Conservation (phyloP, 108 stramenopile species). For the Aureococcus anophagefferens region DNA sequence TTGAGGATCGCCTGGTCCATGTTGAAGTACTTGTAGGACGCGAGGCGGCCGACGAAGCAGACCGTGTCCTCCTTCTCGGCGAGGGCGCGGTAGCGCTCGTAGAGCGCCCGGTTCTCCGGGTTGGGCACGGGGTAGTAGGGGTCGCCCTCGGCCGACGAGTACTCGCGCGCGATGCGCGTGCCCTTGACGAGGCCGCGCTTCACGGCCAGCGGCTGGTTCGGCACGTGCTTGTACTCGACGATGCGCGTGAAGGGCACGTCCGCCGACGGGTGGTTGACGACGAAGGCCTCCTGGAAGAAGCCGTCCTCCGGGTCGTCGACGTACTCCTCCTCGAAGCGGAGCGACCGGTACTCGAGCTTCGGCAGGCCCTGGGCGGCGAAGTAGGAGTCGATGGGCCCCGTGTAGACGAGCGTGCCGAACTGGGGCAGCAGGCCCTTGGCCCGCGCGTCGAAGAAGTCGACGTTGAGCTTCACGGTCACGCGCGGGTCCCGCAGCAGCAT, state of each 20-base stretch:
- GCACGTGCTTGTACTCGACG: conserved; percentile 57
- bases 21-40: conserved; percentile 80
- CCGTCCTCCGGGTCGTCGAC: conserved; percentile 24
- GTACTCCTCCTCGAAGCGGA: conserved; percentile 58
- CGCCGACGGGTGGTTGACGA: conserved; percentile 17
- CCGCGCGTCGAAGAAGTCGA: conserved; percentile 56
- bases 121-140: conserved; percentile 72
- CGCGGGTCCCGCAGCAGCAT: conserved; percentile 41
- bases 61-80: conserved; percentile 48
- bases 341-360: conserved; percentile 65
- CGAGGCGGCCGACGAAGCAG: conserved; percentile 69
- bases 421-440: conserved; percentile 10
- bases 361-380: conserved; percentile 48
- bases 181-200: conserved; percentile 53
- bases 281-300: conserved; percentile 2
- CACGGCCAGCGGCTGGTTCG: conserved; percentile 49
- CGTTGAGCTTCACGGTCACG: conserved; percentile 49
- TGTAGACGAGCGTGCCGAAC: conserved; percentile 52
- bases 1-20: conserved; percentile 73
- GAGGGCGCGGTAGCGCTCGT: conserved; percentile 55
- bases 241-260: conserved; percentile 19
- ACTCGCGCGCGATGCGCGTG: conserved; percentile 7
- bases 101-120: conserved; percentile 51
- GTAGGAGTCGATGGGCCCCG: conserved; percentile 67
- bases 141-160: conserved; percentile 21